These are phyloP conservation scores for Geoglossum glabrum DNA, from an alignment of 495 filamentous ascomycete genomes.

Conservation along the genomic window DNA sequence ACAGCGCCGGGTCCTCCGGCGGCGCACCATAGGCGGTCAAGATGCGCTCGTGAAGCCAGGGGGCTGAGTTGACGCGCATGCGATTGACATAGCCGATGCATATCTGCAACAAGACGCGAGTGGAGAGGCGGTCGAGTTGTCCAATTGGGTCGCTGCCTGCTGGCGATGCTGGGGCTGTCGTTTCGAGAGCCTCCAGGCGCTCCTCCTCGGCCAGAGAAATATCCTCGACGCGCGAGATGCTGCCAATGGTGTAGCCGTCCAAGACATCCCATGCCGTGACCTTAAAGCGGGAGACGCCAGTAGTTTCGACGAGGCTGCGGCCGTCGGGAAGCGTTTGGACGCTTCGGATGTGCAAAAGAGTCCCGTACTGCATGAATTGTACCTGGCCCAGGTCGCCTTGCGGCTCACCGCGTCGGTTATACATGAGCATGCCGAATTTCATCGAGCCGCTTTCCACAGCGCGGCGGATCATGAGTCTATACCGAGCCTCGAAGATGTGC, in stretches of 20 bases:
- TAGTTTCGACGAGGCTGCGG: slow-evolving; percentile 56
- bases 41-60: slow-evolving; percentile 53
- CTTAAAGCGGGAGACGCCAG: slow-evolving; percentile 55
- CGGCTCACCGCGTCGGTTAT: slow-evolving; percentile 31
- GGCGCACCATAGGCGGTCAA: slow-evolving; percentile 55
- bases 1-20: slow-evolving; percentile 51
- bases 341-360: slow-evolving; percentile 51
- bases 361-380: slow-evolving; percentile 56
- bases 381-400: slow-evolving; percentile 37
- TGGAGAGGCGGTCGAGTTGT: slow-evolving; percentile 42
- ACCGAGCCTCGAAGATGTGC: slow-evolving; percentile 80
- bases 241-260: slow-evolving; percentile 63
- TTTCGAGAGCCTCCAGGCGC: slow-evolving; percentile 44
- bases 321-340: slow-evolving; percentile 59
- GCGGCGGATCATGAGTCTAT: slow-evolving; percentile 70
- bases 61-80: slow-evolving; percentile 42
- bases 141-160: slow-evolving; percentile 5
- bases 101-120: slow-evolving; percentile 41
- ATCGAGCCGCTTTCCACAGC: slow-evolving; percentile 45
- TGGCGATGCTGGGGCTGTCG: slow-evolving; percentile 12
- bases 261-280: slow-evolving; percentile 38
- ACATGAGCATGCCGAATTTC: slow-evolving; percentile 71
- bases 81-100: slow-evolving; percentile 43
- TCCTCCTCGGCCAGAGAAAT: slow-evolving; percentile 68
- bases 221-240: slow-evolving; percentile 56